Percentiles rank a stretch among this genome's conserved stretches.
These are phyloP conservation scores for Arctostaphylos glauca DNA, from an alignment of 148 eudicot species.

Conservation along the genomic window DNA sequence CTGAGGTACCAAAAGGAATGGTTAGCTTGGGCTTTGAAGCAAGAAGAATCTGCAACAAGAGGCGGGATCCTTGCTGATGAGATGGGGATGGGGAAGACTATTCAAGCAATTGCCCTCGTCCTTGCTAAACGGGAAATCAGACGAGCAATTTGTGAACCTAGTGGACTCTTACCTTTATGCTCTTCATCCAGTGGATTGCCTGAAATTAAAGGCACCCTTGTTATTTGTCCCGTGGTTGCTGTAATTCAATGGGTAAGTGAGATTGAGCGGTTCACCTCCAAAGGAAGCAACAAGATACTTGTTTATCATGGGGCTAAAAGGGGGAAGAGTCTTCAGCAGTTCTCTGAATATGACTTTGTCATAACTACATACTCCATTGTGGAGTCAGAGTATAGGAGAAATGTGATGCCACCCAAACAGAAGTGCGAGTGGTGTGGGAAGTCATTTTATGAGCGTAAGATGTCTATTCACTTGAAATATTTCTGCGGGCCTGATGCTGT, in stretches of 20 bases:
- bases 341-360: slow-evolving; percentile 73
- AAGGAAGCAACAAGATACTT: slow-evolving; percentile 73
- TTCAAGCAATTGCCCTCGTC: slow-evolving; percentile 93
- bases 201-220: slow-evolving; percentile 69
- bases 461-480: slow-evolving; percentile 61
- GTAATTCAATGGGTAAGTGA: slow-evolving; percentile 78
- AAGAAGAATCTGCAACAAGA: slow-evolving; percentile 65
- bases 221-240: slow-evolving; percentile 84
- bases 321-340: slow-evolving; percentile 42
- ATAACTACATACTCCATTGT: slow-evolving; percentile 85
- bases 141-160: slow-evolving; percentile 29
- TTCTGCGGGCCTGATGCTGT: slow-evolving; percentile 73
- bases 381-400: slow-evolving; percentile 75
- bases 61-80: slow-evolving; percentile 99
- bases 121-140: slow-evolving; percentile 69
- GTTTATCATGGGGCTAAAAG: slow-evolving; percentile 89
- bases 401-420: slow-evolving; percentile 78
- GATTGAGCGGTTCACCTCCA: slow-evolving; percentile 65
- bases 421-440: slow-evolving; percentile 83
- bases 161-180: slow-evolving; percentile 26
- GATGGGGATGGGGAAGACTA: slow-evolving; percentile 97
- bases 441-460: slow-evolving; percentile 35
- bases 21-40: slow-evolving; percentile 90
- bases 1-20: slow-evolving; percentile 96
- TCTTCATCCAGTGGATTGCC: slow-evolving; percentile 42